Evolutionary conservation across 2,329 filamentous ascomycete genomes (phyloP).

Genomic region (Lasiodiplodia citricola): DNA sequence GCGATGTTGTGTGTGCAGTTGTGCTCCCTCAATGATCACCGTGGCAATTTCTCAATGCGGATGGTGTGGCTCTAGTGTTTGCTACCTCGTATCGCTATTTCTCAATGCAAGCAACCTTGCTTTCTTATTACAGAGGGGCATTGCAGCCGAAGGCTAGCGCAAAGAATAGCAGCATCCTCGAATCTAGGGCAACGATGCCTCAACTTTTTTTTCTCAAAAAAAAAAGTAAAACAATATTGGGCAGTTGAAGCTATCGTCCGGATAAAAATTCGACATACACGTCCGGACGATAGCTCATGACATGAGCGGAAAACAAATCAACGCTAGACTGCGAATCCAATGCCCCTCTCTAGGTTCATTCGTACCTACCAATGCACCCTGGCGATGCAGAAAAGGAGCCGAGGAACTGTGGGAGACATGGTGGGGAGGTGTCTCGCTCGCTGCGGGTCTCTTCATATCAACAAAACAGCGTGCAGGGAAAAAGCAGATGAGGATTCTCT

Average conservation of each 20-base stretch:
- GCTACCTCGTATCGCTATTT: constrained; percentile 2
- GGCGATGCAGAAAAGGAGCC: background rate
- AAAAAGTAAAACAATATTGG: no score
- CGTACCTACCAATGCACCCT: background rate
- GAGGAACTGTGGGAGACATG: background rate
- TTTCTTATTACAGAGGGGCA: background rate
- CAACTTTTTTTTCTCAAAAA: no score
- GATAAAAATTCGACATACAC: no score
- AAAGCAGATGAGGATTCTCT: background rate
- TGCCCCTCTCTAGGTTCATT: background rate
- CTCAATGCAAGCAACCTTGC: background rate
- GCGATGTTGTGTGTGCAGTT: background rate
- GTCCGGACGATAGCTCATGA: no score
- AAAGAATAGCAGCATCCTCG: no score
- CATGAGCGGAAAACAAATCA: no score
- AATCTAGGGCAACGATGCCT: no score
- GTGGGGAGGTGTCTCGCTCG: background rate
- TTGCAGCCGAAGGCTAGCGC: no score
- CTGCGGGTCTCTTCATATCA: constrained; percentile 12
- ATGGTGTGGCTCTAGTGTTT: constrained; percentile 16
- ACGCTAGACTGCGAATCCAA: no score
- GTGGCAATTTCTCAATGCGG: background rate
- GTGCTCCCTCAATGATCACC: constrained; percentile 1
- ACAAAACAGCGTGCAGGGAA: background rate
- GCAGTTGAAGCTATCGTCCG: no score